These are phyloP conservation scores for Lobosporangium transversale DNA, from an alignment of 192 early-diverging fungal species.

Conservation along the genomic window DNA sequence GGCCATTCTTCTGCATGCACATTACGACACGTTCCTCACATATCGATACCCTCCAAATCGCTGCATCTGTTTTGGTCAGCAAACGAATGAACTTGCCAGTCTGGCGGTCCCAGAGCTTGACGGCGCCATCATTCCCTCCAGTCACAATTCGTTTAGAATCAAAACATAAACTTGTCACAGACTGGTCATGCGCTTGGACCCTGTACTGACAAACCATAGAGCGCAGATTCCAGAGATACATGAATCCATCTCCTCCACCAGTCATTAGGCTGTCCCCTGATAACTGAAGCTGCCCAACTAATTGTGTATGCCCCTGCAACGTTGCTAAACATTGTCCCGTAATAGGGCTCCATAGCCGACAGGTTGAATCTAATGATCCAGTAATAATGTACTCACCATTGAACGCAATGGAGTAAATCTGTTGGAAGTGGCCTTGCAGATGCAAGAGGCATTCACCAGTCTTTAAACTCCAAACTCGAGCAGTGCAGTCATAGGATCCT, in stretches of 20 bases:
- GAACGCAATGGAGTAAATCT: constrained; percentile 96
- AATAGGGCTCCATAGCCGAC: constrained; percentile 89
- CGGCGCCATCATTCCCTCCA: constrained; percentile 87
- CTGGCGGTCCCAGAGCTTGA: constrained; percentile 95
- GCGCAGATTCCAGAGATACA: constrained; percentile 92
- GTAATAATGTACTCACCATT: constrained; percentile 85
- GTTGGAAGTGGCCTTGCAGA: constrained; percentile 88
- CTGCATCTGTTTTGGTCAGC: constrained; percentile 79
- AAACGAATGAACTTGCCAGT: constrained; percentile 87
- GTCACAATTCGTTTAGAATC: constrained; percentile 92
- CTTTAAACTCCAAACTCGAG: constrained; percentile 88
- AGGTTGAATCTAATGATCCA: constrained; percentile 92
- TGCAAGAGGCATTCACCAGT: constrained; percentile 78
- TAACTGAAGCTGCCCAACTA: constrained; percentile 94
- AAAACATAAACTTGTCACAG: constrained; percentile 97
- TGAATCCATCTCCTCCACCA: constrained; percentile 91
- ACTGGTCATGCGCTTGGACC: constrained; percentile 77
- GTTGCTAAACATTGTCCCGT: constrained; percentile 82
- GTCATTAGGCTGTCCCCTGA: constrained; percentile 85
- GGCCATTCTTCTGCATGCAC: constrained; percentile 64
- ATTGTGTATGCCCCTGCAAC: constrained; percentile 89
- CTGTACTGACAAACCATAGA: constrained; percentile 66
- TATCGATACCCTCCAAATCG: constrained; percentile 83
- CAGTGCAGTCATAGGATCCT: constrained; percentile 93
- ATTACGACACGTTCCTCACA: constrained; percentile 66